Conservation (phyloP, 2,329 filamentous ascomycete genomes). For the Diplodia mutila region DNA sequence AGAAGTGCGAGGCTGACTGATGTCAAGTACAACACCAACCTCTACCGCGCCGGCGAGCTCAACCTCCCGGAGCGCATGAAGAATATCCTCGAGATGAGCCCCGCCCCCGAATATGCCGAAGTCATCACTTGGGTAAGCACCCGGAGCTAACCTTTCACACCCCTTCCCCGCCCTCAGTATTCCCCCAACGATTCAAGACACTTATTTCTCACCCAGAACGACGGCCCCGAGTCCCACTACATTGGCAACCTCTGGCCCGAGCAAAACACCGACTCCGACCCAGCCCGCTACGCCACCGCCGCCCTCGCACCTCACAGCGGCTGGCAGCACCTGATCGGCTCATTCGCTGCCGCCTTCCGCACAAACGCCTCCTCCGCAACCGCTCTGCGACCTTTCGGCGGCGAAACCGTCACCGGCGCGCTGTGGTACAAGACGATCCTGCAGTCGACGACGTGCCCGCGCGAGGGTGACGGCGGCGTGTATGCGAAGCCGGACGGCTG, state of each 20-base stretch:
- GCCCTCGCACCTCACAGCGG: constrained; percentile 36
- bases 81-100: constrained; percentile 39
- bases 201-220: constrained; percentile 32
- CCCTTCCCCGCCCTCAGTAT: neutral
- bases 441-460: neutral
- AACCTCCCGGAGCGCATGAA: constrained; percentile 43
- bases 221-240: constrained; percentile 45
- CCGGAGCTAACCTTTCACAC: neutral
- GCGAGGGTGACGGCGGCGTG: constrained; percentile 1
- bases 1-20: neutral
- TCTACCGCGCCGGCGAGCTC: constrained; percentile 41
- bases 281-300: constrained; percentile 35
- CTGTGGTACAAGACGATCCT: constrained; percentile 21
- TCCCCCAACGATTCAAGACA: neutral
- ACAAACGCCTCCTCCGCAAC: constrained; percentile 13
- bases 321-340: constrained; percentile 42
- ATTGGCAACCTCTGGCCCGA: constrained; percentile 42
- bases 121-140: constrained; percentile 38
- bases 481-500: constrained; percentile 14
- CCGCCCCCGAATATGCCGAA: constrained; percentile 39
- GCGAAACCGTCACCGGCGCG: neutral
- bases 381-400: neutral
- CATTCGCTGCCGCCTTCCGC: constrained; percentile 45
- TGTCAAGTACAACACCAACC: constrained; percentile 33
- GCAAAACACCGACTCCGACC: constrained; percentile 31